Conservation (phyloP, 2,329 filamentous ascomycete genomes). For the Xylariaceae sp. region DNA sequence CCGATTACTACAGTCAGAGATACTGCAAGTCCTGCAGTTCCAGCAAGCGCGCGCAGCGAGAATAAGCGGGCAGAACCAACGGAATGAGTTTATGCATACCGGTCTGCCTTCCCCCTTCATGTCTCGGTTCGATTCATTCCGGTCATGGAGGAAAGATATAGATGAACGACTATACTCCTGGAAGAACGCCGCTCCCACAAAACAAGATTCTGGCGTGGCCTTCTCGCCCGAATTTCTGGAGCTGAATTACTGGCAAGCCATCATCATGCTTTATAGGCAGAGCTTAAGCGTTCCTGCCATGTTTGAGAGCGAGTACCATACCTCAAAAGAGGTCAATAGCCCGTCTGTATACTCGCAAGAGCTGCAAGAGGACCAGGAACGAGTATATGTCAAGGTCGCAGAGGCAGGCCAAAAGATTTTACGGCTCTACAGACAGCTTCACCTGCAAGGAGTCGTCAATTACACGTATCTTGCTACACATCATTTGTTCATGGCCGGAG, state of each 20-base stretch:
- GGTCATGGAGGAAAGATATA: constrained; percentile 83
- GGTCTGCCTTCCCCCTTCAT: constrained; percentile 82
- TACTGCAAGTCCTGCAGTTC: constrained; percentile 87
- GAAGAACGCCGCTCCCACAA: constrained; percentile 77
- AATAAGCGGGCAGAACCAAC: constrained; percentile 57
- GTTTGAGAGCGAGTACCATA: constrained; percentile 74
- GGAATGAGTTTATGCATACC: constrained; percentile 72
- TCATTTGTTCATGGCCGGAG: constrained; percentile 94
- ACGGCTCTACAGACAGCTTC: constrained; percentile 83
- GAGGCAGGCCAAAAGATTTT: constrained; percentile 92
- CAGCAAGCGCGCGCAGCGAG: constrained; percentile 81
- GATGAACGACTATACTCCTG: constrained; percentile 79
- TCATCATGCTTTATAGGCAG: constrained; percentile 93
- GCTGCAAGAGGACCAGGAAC: constrained; percentile 76
- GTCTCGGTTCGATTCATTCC: constrained; percentile 76
- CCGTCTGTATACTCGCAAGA: constrained; percentile 61
- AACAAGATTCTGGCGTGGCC: constrained; percentile 75
- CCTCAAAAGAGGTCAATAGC: constrained; percentile 60
- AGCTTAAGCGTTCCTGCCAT: constrained; percentile 81
- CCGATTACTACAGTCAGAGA: constrained; percentile 86
- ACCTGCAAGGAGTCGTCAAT: constrained; percentile 84
- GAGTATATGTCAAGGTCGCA: constrained; percentile 90
- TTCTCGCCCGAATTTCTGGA: constrained; percentile 90
- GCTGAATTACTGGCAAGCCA: constrained; percentile 95
- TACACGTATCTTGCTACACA: constrained; percentile 95